These are phyloP conservation scores for Bruguiera parviflora DNA, from an alignment of 345 rosid species.

Conservation along the genomic window DNA sequence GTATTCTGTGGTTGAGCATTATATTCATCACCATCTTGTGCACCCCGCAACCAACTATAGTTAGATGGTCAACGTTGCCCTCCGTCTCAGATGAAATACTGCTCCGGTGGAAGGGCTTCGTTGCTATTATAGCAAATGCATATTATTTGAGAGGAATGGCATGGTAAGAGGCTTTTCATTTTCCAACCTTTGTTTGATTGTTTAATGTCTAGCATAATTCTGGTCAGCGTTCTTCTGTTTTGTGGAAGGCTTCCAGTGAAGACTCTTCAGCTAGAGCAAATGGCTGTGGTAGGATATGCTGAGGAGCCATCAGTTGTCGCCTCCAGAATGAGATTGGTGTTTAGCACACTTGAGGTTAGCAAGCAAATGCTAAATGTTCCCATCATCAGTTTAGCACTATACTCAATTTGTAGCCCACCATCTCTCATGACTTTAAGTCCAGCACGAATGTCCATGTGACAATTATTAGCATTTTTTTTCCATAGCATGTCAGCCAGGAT, in stretches of 20 bases:
- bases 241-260: constrained; percentile 80
- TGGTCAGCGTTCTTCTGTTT: not conserved
- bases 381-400: not conserved
- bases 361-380: not conserved
- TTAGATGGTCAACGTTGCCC: constrained; percentile 78
- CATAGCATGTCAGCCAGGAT: not conserved
- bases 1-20: constrained; percentile 87
- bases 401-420: not conserved
- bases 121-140: constrained; percentile 88
- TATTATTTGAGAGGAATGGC: constrained; percentile 84
- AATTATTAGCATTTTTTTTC: not conserved
- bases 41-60: constrained; percentile 85
- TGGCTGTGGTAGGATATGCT: constrained; percentile 72
- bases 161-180: constrained; percentile 50
- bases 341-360: constrained; percentile 88
- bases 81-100: constrained; percentile 61
- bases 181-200: not conserved
- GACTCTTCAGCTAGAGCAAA: constrained; percentile 91
- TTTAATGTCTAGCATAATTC: not conserved
- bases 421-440: too few species aligned
- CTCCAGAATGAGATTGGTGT: constrained; percentile 75
- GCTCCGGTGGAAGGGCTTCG: constrained; percentile 82
- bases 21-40: constrained; percentile 88
- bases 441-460: too few species aligned
- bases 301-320: constrained; percentile 94